These are phyloP conservation scores for Chrysophaeum taylorii DNA, from an alignment of 352 stramenopile species.

Conservation along the genomic window DNA sequence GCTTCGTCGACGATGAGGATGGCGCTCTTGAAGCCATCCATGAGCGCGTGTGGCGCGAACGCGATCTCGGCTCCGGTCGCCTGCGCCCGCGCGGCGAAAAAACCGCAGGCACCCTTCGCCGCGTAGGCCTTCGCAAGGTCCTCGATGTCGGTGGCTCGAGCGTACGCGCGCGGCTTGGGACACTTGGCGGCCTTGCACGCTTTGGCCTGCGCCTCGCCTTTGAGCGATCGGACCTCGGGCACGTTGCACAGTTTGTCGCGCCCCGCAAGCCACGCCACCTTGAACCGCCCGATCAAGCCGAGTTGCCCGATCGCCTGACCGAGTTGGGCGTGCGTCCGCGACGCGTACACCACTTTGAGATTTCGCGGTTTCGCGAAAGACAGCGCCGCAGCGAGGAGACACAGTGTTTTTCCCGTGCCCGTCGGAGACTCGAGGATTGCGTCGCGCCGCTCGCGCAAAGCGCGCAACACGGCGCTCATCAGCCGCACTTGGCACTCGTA, in stretches of 20 bases:
- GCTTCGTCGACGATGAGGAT: conserved; percentile 99
- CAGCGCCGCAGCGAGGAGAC: conserved; percentile 82
- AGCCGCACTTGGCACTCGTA: conserved; percentile 93
- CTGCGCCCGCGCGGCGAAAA: conserved; percentile 79
- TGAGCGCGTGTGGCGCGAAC: conserved; percentile 70
- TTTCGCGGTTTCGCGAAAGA: conserved; percentile 62
- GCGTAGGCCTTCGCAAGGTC: conserved; percentile 71
- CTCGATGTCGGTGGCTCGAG: conserved; percentile 93
- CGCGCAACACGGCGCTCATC: conserved; percentile 85
- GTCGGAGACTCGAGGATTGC: conserved; percentile 93
- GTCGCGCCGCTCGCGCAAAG: conserved; percentile 77
- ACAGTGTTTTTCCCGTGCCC: conserved; percentile 96
- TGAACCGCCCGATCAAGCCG: conserved; percentile 76
- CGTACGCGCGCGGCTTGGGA: too few species aligned
- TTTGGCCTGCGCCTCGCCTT: conserved; percentile 20
- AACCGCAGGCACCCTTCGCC: conserved; percentile 80
- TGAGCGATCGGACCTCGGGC: conserved; percentile 13
- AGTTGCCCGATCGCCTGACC: conserved; percentile 91
- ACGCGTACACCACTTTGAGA: conserved; percentile 93
- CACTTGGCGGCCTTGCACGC: neutral
- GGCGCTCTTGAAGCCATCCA: conserved; percentile 51
- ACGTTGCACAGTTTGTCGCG: conserved; percentile 17
- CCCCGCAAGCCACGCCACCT: conserved; percentile 36
- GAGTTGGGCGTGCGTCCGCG: conserved; percentile 93
- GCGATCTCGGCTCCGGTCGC: conserved; percentile 84